Conservation (phyloP, 139 green algal genomes). For the Mychonastes homosphaera region DNA sequence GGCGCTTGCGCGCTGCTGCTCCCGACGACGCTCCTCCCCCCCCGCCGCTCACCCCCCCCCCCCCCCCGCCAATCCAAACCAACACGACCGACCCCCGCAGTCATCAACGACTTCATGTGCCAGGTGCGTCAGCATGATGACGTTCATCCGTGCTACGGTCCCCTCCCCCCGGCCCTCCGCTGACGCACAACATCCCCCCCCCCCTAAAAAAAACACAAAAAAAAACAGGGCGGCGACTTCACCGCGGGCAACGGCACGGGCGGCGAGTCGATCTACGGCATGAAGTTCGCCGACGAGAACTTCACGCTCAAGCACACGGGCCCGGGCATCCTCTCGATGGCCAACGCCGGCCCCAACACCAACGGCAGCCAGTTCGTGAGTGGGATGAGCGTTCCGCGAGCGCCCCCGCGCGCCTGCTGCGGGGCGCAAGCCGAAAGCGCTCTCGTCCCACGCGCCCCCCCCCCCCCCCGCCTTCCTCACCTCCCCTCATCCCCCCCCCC, state of each 20-base stretch:
- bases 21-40: background rate
- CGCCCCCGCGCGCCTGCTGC: background rate
- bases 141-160: background rate
- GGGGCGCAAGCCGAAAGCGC: no score
- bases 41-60: background rate
- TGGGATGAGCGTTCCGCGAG: background rate
- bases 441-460: no score
- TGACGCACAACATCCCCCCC: no score
- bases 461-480: no score
- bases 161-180: no score
- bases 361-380: conserved; percentile 51
- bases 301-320: conserved; percentile 73
- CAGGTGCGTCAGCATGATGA: conserved; percentile 5
- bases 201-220: background rate
- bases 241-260: conserved; percentile 58
- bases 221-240: conserved; percentile 61
- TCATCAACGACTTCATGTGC: conserved; percentile 68
- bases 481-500: no score
- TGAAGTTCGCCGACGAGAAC: conserved; percentile 56
- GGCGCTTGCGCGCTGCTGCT: conserved; percentile 4
- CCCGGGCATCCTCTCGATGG: conserved; percentile 61
- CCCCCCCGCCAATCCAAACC: background rate
- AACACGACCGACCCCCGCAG: no score
- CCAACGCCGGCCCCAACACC: conserved; percentile 69
- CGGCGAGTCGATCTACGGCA: conserved; percentile 65